phyloP scores from a whole-genome alignment of 2,329 filamentous ascomycete genomes.

The Myriosclerotinia scirpicola region DNA sequence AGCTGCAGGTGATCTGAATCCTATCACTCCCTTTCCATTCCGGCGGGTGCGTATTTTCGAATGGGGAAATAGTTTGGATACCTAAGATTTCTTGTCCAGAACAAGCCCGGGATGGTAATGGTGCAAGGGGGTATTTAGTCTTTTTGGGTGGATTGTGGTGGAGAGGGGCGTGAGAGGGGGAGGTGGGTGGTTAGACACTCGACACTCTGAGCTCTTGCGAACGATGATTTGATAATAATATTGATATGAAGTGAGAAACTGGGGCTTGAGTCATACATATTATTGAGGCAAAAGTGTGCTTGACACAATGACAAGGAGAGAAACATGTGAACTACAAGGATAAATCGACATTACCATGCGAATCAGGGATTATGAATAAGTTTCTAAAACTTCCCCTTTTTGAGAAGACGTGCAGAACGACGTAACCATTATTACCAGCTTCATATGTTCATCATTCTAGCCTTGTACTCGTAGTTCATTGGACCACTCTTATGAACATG shows the following conservation, averaged over 20 bases:
- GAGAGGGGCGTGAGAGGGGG: too few relatives aligned
- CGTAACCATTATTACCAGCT: conserved; percentile 1
- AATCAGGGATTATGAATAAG: conserved; percentile 3
- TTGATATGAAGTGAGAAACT: background rate
- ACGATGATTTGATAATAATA: conserved; percentile 9
- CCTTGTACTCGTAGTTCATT: background rate
- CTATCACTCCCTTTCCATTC: conserved; percentile 19
- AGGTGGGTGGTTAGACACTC: background rate
- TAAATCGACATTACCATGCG: conserved; percentile 23
- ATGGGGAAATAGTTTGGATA: conserved; percentile 3
- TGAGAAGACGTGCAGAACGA: conserved; percentile 14
- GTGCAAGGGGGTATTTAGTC: conserved; percentile 10
- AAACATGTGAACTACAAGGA: conserved; percentile 23
- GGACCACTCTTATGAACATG: background rate
- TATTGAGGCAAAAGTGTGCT: background rate
- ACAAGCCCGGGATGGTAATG: conserved; percentile 16
- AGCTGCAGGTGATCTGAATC: conserved; percentile 21
- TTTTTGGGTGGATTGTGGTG: conserved; percentile 1
- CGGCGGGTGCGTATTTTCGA: conserved; percentile 10
- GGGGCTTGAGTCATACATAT: background rate
- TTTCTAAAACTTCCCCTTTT: conserved; percentile 11
- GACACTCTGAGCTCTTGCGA: background rate
- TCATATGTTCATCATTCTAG: background rate
- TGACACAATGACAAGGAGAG: conserved; percentile 4
- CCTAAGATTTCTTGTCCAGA: too few relatives aligned